phyloP scores from a whole-genome alignment of 805 yeast species.

The Wickerhamiella sorbophila region DNA sequence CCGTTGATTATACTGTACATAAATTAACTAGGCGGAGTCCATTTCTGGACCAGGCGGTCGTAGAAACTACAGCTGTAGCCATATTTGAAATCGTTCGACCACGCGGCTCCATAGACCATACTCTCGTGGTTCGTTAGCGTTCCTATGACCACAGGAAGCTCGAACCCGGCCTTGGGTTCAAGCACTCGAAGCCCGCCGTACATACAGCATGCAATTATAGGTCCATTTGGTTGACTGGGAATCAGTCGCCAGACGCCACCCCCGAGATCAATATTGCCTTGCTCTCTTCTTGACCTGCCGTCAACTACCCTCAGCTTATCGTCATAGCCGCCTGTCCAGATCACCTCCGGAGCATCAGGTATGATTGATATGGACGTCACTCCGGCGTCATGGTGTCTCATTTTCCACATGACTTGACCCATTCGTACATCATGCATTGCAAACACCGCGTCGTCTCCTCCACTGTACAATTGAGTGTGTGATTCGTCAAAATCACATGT shows the following conservation, averaged over 20 bases:
- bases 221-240: constrained; percentile 36
- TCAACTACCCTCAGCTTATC: constrained; percentile 61
- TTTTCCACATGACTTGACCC: constrained; percentile 17
- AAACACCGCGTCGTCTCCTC: constrained; percentile 77
- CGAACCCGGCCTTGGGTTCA: constrained; percentile 13
- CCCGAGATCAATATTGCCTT: constrained; percentile 40
- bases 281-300: constrained; percentile 37
- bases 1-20: neutral
- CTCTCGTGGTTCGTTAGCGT: constrained; percentile 43
- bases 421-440: constrained; percentile 57
- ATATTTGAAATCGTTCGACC: constrained; percentile 37
- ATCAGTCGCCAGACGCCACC: constrained; percentile 94
- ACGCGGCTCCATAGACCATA: constrained; percentile 93
- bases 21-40: constrained; percentile 32
- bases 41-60: constrained; percentile 65
- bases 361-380: constrained; percentile 56
- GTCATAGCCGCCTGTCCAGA: constrained; percentile 90
- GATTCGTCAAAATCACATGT: constrained; percentile 43
- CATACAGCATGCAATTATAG: constrained; percentile 77
- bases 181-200: constrained; percentile 81
- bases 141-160: constrained; percentile 7
- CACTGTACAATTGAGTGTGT: constrained; percentile 40
- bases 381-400: constrained; percentile 76
- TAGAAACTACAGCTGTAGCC: constrained; percentile 84
- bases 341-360: constrained; percentile 22